Base-by-base conservation (phyloP, 495 filamentous ascomycete species). In the Penicillium lagena region DNA sequence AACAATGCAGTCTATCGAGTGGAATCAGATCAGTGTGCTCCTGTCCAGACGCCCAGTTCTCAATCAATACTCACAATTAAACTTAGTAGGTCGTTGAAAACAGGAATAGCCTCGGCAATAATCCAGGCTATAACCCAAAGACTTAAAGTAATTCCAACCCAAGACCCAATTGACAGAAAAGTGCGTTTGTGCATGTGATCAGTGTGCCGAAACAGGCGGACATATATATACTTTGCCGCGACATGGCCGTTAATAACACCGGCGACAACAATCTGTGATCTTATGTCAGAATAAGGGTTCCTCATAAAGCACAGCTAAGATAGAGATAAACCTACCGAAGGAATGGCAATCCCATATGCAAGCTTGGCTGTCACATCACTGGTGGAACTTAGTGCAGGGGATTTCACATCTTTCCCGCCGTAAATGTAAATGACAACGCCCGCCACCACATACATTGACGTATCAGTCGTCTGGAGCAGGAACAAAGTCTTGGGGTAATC, bases 311-410 rank as follows among this genome's bases (percentile, higher is more conserved):
- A 22, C 22, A 6, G 22, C 4, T 22, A 22, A 22, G 30, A 1
- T 13, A 55, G 73, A 4, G 36, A 27, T 35, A 31, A 31, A 59
- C 45, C 13, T 14, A 31, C 75, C 15, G 81, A 83, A 0, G 85
- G 85, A 7, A 82, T 56, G 9, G 83, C 84, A 42, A 88, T 64
- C 10, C 83, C 84, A 51, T 82, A 89, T 3, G 82, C 80, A 7
- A 52, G 33, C 62, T 86, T 86, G 46, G 76, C 70, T 2, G 87
- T 49, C 0, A 74, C 29, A 2, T 60, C 59, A 10, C 75, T 68
- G 7, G 81, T 76, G 0, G 80, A 80, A 15, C 80, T 71, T 1
- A 88, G 70, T 4, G 84, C 83, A 1, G 85, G 85, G 1, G 78
- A 78, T 17, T 63, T 51, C 40, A 88, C 84, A 7, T 63, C 62